Base-by-base conservation (phyloP, 495 filamentous ascomycete species). In the Penicillium herquei region DNA sequence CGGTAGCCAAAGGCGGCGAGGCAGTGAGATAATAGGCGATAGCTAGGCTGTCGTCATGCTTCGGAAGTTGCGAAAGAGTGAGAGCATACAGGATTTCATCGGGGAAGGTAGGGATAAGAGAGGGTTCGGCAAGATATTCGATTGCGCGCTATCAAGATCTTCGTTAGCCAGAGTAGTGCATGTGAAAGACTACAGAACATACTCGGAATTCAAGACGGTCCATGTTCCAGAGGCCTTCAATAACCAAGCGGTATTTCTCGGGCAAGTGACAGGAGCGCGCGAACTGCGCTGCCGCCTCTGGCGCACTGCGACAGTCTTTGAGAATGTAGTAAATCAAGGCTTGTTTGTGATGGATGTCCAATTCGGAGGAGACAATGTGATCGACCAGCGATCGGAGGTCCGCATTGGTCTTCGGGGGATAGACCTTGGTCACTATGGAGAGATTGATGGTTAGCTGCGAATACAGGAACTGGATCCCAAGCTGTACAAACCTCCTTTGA, bases 301-400 rank as follows among this genome's bases (percentile, higher is more conserved):
- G 72, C 7, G 78, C 62, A 39, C 77, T 74, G 61, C 84, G 84
- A 68, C 84, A 80, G 67, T 92, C 88, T 61, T 88, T 86, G 11
- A 92, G 80, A 52, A 94, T 72, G 71, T 94, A 94, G 72, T 87
- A 92, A 51, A 94, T 73, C 43, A 91, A 77, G 10, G 88, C 87
- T 61, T 89, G 83, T 68, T 91, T 90, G 65, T 90, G 83, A 69
- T 88, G 85, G 42, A 84, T 73, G 21, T 87, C 80, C 47, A 84
- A 77, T 37, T 74, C 76, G 17, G 77, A 79, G 41, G 72, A 76
- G 55, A 83, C 78, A 52, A 94, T 86, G 35, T 82, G 78, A 30
- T 79, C 68, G 67, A 91, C 81, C 1, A 92, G 79, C 33, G 77
- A 78, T 61, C 81, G 81, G 31, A 92, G 78, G 53, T 84, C 82